Conservation (phyloP, 169 alveolate genomes). For the Plasmodium coatneyi region DNA sequence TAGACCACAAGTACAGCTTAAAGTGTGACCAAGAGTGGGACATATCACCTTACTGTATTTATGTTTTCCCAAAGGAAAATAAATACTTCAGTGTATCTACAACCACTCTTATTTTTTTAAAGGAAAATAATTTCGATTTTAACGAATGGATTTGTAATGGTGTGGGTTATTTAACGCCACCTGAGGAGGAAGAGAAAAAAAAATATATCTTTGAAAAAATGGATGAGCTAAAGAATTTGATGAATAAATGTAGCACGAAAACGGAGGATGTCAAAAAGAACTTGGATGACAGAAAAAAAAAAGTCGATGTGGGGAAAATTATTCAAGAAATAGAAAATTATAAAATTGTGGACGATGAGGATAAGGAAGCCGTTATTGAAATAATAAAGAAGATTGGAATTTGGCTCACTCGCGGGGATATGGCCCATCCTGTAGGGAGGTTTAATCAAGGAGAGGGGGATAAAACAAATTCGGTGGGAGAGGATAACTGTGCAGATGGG, state of each 20-base stretch:
- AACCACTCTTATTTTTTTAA: constrained; percentile 84
- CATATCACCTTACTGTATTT: constrained; percentile 87
- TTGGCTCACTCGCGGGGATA: constrained; percentile 14
- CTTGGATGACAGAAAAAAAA: not conserved
- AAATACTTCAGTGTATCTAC: constrained; percentile 85
- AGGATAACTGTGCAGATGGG: not conserved
- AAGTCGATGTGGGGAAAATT: constrained; percentile 55
- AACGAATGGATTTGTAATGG: constrained; percentile 89
- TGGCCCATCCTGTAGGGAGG: not conserved
- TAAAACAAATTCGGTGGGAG: not conserved
- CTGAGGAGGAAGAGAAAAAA: constrained; percentile 83
- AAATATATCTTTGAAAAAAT: constrained; percentile 74
- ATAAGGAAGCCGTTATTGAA: constrained; percentile 78
- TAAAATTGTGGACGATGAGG: constrained; percentile 81
- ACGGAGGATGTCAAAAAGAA: not conserved
- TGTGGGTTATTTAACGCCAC: constrained; percentile 85
- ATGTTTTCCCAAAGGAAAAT: constrained; percentile 85
- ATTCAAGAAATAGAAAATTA: constrained; percentile 63
- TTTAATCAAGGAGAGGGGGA: not conserved
- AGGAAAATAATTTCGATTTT: constrained; percentile 89
- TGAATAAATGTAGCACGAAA: constrained; percentile 57
- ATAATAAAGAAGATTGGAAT: constrained; percentile 73
- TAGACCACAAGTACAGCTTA: not conserved
- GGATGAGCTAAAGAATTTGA: constrained; percentile 73
- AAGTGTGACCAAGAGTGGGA: constrained; percentile 81